Evolutionary conservation across 352 stramenopile genomes (phyloP).

Genomic region (Thalassiosira ordinaria): DNA sequence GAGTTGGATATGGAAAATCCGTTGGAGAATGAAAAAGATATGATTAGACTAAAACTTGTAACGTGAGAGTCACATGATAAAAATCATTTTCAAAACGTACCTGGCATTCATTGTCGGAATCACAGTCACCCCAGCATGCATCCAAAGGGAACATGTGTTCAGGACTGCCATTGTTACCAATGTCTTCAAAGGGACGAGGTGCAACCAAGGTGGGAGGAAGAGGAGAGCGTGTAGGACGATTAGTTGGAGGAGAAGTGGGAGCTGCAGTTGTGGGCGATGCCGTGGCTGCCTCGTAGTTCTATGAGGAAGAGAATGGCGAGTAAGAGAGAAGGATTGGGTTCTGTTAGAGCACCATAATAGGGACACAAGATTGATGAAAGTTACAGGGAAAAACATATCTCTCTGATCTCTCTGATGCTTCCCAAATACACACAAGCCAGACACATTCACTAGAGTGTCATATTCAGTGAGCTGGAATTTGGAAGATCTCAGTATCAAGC

Average conservation of each 20-base stretch:
- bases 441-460: no score
- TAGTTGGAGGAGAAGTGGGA: neutral
- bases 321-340: neutral
- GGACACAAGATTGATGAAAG: neutral
- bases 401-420: neutral
- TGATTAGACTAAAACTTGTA: neutral
- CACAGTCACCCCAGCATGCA: slow-evolving; percentile 57
- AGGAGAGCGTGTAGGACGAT: neutral
- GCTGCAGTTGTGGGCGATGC: neutral
- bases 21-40: neutral
- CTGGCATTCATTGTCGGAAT: slow-evolving; percentile 13
- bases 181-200: neutral
- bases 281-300: neutral
- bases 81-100: no score
- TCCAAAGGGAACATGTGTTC: slow-evolving; percentile 27
- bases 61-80: no score
- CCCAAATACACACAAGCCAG: no score
- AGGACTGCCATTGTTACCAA: slow-evolving; percentile 18
- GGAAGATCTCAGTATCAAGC: no score
- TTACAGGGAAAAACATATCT: neutral
- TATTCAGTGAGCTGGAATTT: no score
- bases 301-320: neutral
- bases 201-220: neutral
- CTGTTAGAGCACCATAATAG: neutral
- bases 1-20: neutral